phyloP scores from a whole-genome alignment of 2,329 filamentous ascomycete genomes.

The Fusarium sp. region DNA sequence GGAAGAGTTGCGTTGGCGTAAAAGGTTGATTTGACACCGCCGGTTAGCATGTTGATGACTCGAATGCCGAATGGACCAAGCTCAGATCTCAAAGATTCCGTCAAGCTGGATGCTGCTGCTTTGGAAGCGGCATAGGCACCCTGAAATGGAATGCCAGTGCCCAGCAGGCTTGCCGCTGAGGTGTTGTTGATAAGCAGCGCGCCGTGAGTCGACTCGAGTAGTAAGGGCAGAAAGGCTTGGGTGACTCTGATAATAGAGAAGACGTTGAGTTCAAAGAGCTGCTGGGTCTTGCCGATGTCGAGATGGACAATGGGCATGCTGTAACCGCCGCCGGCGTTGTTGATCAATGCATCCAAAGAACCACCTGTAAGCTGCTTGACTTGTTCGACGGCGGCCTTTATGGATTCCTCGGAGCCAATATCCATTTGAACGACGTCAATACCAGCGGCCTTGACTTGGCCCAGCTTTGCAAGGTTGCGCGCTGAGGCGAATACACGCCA shows the following conservation, averaged over 20 bases:
- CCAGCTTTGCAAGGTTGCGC: constrained; percentile 42
- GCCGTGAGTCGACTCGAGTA: constrained; percentile 24
- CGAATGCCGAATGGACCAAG: constrained; percentile 43
- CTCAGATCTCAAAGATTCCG: constrained; percentile 41
- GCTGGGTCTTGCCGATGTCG: constrained; percentile 26
- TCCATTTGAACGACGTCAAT: constrained; percentile 42
- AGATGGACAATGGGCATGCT: constrained; percentile 40
- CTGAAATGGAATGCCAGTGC: constrained; percentile 35
- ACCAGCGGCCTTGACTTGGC: constrained; percentile 14
- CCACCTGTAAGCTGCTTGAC: constrained; percentile 37
- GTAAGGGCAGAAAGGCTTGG: constrained; percentile 36
- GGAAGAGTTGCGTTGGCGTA: constrained; percentile 9
- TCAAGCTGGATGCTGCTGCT: constrained; percentile 37
- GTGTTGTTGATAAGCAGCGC: constrained; percentile 39
- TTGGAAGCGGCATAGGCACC: constrained; percentile 44
- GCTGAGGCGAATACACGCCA: constrained; percentile 47
- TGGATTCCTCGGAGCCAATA: constrained; percentile 35
- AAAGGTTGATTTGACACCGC: constrained; percentile 36
- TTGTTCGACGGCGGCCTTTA: constrained; percentile 20
- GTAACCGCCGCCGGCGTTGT: constrained; percentile 44
- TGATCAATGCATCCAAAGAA: constrained; percentile 44
- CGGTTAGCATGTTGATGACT: constrained; percentile 41
- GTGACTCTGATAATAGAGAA: constrained; percentile 39
- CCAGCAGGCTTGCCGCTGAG: constrained; percentile 9
- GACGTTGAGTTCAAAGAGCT: constrained; percentile 43